These are phyloP conservation scores for Aquilaria malaccensis DNA, from an alignment of 345 rosid species.

Conservation along the genomic window DNA sequence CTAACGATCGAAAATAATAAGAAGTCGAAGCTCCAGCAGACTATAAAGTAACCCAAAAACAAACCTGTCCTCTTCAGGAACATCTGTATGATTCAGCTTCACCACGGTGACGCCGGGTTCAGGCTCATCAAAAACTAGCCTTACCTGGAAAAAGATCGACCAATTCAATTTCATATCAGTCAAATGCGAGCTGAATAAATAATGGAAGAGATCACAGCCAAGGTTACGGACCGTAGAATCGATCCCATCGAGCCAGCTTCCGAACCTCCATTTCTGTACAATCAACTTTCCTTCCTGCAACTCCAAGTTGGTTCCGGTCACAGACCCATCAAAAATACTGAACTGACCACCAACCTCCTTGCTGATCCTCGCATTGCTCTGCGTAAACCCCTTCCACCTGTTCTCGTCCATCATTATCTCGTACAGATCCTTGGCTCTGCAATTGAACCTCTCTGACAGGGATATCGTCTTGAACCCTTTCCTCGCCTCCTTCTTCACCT, in stretches of 20 bases:
- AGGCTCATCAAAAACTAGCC: slow-evolving; percentile 53
- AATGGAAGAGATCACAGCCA: not conserved
- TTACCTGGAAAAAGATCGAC: slow-evolving; percentile 54
- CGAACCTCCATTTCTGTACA: slow-evolving; percentile 85
- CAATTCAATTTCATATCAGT: not conserved
- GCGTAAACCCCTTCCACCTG: slow-evolving; percentile 86
- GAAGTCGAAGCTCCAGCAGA: not conserved
- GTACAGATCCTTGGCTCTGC: slow-evolving; percentile 64
- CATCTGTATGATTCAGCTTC: slow-evolving; percentile 59
- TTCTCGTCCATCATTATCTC: slow-evolving; percentile 93
- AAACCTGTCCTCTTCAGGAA: slow-evolving; percentile 88
- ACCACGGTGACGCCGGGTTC: slow-evolving; percentile 69
- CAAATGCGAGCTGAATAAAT: no score
- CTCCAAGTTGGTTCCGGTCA: slow-evolving; percentile 63
- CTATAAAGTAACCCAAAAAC: slow-evolving; percentile 6
- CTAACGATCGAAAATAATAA: not conserved
- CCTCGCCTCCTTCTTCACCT: slow-evolving; percentile 28
- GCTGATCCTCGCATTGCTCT: slow-evolving; percentile 80
- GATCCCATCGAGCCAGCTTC: slow-evolving; percentile 88
- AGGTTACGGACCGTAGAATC: slow-evolving; percentile 51
- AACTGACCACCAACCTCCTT: slow-evolving; percentile 70
- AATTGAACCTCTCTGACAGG: slow-evolving; percentile 75
- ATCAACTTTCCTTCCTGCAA: slow-evolving; percentile 76
- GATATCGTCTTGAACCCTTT: slow-evolving; percentile 62
- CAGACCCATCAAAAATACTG: slow-evolving; percentile 83